Conservation (phyloP, 805 yeast genomes). For the Nakazawaea anatomiae region DNA sequence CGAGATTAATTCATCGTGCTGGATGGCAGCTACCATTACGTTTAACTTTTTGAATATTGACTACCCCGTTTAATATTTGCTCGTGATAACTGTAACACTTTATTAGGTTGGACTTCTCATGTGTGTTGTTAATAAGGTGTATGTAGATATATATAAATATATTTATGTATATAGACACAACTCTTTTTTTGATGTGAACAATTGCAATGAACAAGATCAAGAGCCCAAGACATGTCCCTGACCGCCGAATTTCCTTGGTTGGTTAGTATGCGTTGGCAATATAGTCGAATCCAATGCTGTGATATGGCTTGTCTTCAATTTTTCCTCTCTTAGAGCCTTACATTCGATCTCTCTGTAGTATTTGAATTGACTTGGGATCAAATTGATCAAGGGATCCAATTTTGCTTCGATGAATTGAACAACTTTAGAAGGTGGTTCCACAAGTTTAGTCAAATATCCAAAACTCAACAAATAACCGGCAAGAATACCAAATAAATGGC, state of each 20-base stretch:
- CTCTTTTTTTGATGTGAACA: no score
- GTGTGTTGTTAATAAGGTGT: no score
- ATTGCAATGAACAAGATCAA: background rate
- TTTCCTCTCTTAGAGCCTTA: conserved; percentile 31
- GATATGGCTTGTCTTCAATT: conserved; percentile 15
- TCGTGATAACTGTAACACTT: no score
- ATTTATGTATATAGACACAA: no score
- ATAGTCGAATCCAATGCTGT: conserved; percentile 10
- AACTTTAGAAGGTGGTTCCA: conserved; percentile 60
- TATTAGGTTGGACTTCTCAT: no score
- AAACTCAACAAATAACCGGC: conserved; percentile 60
- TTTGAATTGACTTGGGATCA: conserved; percentile 47
- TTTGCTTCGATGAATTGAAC: conserved; percentile 61
- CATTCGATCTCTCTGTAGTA: conserved; percentile 62
- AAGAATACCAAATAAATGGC: conserved; percentile 63
- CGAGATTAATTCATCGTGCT: no score
- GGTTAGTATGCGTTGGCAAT: conserved; percentile 16
- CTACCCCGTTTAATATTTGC: no score
- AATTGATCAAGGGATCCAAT: conserved; percentile 40
- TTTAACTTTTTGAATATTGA: no score
- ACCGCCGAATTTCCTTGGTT: conserved; percentile 14
- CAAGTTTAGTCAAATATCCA: conserved; percentile 50
- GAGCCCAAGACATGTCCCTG: conserved; percentile 23
- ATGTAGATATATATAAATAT: no score
- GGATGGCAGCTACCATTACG: no score